A percentile compares a stretch with the other conserved stretches of the same genome.
These are phyloP conservation scores for Hansenula lynferdii DNA, from an alignment of 1,139 yeast species.

Conservation along the genomic window DNA sequence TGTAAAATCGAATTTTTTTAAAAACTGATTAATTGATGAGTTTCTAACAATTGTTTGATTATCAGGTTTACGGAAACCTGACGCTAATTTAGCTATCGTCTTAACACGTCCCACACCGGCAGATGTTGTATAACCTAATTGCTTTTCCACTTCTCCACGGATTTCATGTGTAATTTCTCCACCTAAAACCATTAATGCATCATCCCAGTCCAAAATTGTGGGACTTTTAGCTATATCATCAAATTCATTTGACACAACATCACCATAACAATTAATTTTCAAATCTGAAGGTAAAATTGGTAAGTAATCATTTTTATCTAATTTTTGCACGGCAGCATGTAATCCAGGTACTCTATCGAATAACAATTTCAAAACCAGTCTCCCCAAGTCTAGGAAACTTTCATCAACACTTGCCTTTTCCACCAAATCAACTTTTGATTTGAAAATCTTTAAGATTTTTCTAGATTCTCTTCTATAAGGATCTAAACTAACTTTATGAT, in stretches of 20 bases:
- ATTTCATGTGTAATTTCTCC: conserved; percentile 52
- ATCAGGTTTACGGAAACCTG: conserved; percentile 81
- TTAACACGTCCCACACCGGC: conserved; percentile 82
- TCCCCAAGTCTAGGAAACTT: conserved; percentile 79
- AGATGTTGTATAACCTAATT: conserved; percentile 79
- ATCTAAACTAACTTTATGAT: conserved; percentile 83
- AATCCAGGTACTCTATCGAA: conserved; percentile 32
- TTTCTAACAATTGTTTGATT: conserved; percentile 72
- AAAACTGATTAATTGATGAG: conserved; percentile 42
- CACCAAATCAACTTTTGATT: conserved; percentile 52
- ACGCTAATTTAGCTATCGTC: conserved; percentile 82
- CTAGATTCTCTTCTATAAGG: conserved; percentile 88
- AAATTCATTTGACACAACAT: conserved; percentile 11
- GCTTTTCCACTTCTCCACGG: conserved; percentile 45
- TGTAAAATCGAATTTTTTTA: conserved; percentile 55
- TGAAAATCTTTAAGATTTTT: conserved; percentile 64
- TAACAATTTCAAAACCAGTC: conserved; percentile 24
- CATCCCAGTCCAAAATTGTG: conserved; percentile 74
- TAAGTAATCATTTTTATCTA: conserved; percentile 28
- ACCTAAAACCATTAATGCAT: conserved; percentile 62
- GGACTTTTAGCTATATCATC: conserved; percentile 17
- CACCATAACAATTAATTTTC: conserved; percentile 14
- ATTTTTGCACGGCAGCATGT: conserved; percentile 11
- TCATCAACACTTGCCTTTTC: conserved; percentile 98
- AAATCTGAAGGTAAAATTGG: conserved; percentile 46